A percentile compares a stretch with the other conserved stretches of the same genome.
Evolutionary conservation across 306 rosid species (phyloP).

Genomic region (Castanopsis chinensis): DNA sequence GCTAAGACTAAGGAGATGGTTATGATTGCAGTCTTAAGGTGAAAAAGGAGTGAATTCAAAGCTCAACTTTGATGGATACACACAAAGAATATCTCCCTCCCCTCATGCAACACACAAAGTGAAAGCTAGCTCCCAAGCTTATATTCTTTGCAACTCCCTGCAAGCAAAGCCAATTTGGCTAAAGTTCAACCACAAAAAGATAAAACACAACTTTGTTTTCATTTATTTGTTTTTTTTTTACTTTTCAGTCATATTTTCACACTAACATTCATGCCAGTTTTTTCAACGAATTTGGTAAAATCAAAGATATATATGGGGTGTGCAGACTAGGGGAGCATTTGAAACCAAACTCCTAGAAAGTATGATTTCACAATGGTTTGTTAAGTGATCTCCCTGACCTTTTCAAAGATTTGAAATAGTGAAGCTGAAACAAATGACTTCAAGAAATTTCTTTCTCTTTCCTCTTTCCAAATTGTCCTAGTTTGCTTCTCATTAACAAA

Average conservation of each 20-base stretch:
- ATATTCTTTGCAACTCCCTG: constrained; percentile 86
- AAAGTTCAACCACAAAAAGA: constrained; percentile 63
- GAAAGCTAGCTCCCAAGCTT: constrained; percentile 51
- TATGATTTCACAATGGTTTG: neutral
- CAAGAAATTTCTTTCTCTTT: neutral
- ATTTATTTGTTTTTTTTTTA: constrained; percentile 2
- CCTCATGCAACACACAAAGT: constrained; percentile 61
- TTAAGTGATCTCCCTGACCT: neutral
- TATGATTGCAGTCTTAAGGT: constrained; percentile 58
- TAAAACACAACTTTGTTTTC: constrained; percentile 37
- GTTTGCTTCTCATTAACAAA: neutral
- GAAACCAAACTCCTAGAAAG: neutral
- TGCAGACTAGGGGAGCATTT: constrained; percentile 16
- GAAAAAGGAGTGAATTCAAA: constrained; percentile 47
- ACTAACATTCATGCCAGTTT: constrained; percentile 19
- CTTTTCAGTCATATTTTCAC: constrained; percentile 53
- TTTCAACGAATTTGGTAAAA: constrained; percentile 38
- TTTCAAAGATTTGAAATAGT: neutral
- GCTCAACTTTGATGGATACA: constrained; percentile 40
- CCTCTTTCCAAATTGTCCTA: neutral
- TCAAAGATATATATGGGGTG: constrained; percentile 1
- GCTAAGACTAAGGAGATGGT: constrained; percentile 41
- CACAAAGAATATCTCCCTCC: constrained; percentile 33
- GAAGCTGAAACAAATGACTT: neutral
- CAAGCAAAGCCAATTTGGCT: constrained; percentile 83